Evolutionary conservation across 495 filamentous ascomycete species (phyloP), one percentile per base, ranked within the genome.

Genomic region (Penicillium psychrofluorescens): DNA sequence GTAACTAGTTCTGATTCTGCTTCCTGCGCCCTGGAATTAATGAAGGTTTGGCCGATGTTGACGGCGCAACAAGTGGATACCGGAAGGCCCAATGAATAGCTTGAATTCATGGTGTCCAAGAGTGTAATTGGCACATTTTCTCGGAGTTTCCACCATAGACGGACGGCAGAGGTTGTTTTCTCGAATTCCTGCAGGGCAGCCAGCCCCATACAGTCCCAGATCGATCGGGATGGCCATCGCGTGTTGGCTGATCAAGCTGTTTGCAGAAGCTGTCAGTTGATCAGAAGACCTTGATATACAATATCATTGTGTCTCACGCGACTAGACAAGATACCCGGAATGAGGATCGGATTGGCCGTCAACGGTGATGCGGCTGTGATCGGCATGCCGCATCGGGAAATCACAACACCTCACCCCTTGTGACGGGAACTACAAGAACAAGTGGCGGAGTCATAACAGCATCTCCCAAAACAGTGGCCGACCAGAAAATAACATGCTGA

Each of bases 371-470:
- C 41, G 36, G 44, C 37, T 13, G 43, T 38, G 45, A 53, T 49
- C 37, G 45, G 50, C 50, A 36, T 44, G 33, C 50, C 53, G 53
- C 43, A 45, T 56, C 34, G 36, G 41, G 8, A 40, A 41, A 46
- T 33, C 42, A 45, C 45, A 38, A 37, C 34, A 14, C 15, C 15
- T 37, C 13, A 37, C n/a, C 11, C 10, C 11, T 12, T 13, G 12
- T 9, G 16, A 11, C 15, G 11, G 8, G 11, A 11, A n/a, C 29
- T 29, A 42, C 8, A 9, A 7, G 14, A 7, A 41, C 29, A 6
- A 41, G 11, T 33, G 35, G 35, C 40, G 8, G 10, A 34, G 28
- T 16, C 35, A 15, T n/a, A 15, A 35, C 14, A 30, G 33, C 31
- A 43, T 28, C 12, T 35, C 22, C 4, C 4, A 22, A 22, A 22